Evolutionary conservation across 129 eudicot genomes (phyloP), one percentile per base, ranked within the genome.

Genomic region (Pulicaria dysenterica): DNA sequence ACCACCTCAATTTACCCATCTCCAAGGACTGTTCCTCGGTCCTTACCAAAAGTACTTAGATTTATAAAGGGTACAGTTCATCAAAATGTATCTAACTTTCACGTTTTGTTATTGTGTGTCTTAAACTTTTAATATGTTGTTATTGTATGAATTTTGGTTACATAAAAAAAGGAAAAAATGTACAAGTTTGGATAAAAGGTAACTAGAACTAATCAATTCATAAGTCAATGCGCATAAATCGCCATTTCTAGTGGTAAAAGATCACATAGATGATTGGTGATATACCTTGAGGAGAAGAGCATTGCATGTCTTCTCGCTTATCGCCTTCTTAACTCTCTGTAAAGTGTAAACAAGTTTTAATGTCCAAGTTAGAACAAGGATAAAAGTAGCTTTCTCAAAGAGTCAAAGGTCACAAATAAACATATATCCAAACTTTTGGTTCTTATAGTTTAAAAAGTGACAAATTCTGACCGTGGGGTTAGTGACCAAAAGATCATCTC

Each of bases 281-380:
- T 11, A 69, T 82, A 87, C 95, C 95, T 94, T 94, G 5, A 94
- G 90, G 58, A 93, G 95, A 87, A 93, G 98, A n/a, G 98, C 98
- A 36, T 93, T 93, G 75, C 98, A 93, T 37, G 92, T 58, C 77
- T 89, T 93, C 74, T 82, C 88, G 8, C 73, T 75, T 76, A 93
- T 93, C 19, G 98, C 98, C 92, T 93, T 89, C 82, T 87, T 87
- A 45, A 93, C 98, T 73, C 98, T 90, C 98, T 93, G 89, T 17
- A 36, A 39, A 67, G 31, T 2, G 31, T 24, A 24, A 24, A 69
- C 46, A 59, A 53, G 31, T 46, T 73, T 44, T 54, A 15, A 74
- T 8, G 54, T 12, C 60, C 41, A 77, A 42, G 16, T 24, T 24
- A 24, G 31, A 24, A 24, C 31, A 24, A 24, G 31, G 31, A 24